Evolutionary conservation across 345 rosid genomes (phyloP), one percentile per base, ranked within the genome.

Genomic region (Raphanus sativus): DNA sequence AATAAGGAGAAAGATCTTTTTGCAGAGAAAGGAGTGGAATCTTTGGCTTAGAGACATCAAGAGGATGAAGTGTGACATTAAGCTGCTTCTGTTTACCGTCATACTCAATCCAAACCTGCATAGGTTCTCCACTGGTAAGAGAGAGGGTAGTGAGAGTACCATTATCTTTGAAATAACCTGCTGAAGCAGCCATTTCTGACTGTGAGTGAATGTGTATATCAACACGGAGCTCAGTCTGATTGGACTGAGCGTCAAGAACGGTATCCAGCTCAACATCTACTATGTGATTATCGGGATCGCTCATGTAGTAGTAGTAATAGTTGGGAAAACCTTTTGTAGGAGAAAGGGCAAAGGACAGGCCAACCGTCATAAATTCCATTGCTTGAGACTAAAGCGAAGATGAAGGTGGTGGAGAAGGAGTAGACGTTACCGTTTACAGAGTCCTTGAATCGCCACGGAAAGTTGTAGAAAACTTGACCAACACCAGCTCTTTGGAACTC

Each of bases 191-290:
- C 36, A 32, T 32, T 32, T 32, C 36, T 32, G 36, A 32, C 36
- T 5, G 36, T 32, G 36, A 32, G 36, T 32, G 6, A 5, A 32
- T 32, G 36, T 32, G 36, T 32, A 32, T 32, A 32, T 32, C 36
- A 32, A 32, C 36, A 32, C 4, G 36, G 4, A 32, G 36, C 36
- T 32, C 36, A 32, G 36, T 32, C 36, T 32, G 36, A 32, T 32
- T 32, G 36, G 36, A 32, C 36, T 32, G 36, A 32, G 36, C 36
- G 4, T 3, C 30, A 28, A 28, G 30, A 28, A 28, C 30, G 1
- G 30, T 28, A 28, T 32, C 90, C 8, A 87, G 80, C 84, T 89
- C 90, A 16, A 87, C 74, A 0, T 84, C 86, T 26, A 89, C 1
- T 6, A 76, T 25, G 61, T 69, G 75, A n/a, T n/a, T n/a, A n/a